A percentile compares a stretch with the other conserved stretches of the same genome.
Evolutionary conservation across 1,284 basidiomycete species (phyloP).

Genomic region (Trametes hirsuta): DNA sequence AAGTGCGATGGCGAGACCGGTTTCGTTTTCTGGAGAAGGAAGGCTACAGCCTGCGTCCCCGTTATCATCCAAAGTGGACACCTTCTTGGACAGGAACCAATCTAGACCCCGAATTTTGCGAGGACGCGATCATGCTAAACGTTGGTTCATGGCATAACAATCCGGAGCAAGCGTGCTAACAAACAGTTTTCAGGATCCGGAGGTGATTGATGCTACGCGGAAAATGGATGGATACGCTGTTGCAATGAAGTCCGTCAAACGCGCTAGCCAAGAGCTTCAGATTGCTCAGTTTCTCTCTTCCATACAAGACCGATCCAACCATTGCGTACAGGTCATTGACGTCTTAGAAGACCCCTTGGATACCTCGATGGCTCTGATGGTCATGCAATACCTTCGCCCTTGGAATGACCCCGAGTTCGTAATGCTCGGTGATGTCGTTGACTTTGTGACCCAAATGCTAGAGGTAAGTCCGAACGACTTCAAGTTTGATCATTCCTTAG

Average conservation of each 20-base stretch:
- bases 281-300: conserved; percentile 15
- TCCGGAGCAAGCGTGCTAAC: not conserved
- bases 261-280: conserved; percentile 8
- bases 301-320: conserved; percentile 10
- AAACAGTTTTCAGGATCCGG: not conserved
- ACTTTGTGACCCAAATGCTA: conserved; percentile 32
- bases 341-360: conserved; percentile 21
- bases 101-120: conserved; percentile 1
- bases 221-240: conserved; percentile 21
- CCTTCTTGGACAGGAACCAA: conserved; percentile 8
- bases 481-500: conserved; percentile 7
- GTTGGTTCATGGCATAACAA: not conserved
- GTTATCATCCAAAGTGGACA: not conserved
- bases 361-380: conserved; percentile 16
- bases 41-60: not conserved
- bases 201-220: conserved; percentile 30
- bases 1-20: not conserved
- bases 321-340: conserved; percentile 26
- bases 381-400: conserved; percentile 32
- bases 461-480: conserved; percentile 30
- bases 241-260: conserved; percentile 23
- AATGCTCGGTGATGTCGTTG: conserved; percentile 30
- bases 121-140: not conserved
- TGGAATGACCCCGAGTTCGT: conserved; percentile 28
- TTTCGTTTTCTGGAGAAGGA: not conserved